A percentile compares a stretch with the other conserved stretches of the same genome.
Evolutionary conservation across 2,329 filamentous ascomycete species (phyloP).

Genomic region (Aureobasidium namibiae): DNA sequence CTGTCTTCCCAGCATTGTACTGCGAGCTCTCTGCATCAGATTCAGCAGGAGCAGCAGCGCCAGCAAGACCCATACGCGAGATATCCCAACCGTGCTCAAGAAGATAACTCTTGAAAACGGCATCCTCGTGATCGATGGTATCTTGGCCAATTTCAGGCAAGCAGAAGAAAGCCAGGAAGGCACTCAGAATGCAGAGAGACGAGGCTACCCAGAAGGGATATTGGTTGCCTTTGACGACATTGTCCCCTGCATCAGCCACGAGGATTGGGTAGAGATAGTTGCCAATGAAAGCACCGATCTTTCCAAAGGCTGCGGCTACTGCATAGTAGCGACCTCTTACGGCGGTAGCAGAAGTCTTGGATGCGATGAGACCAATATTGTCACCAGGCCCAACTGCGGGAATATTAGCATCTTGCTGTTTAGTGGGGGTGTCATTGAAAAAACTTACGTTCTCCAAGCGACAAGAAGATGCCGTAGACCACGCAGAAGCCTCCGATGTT

Average conservation of each 20-base stretch:
- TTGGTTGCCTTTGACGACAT: slow-evolving; percentile 52
- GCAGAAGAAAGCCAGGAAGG: slow-evolving; percentile 53
- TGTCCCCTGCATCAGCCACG: slow-evolving; percentile 48
- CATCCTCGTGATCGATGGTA: slow-evolving; percentile 68
- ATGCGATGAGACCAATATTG: slow-evolving; percentile 74
- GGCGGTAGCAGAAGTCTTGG: slow-evolving; percentile 80
- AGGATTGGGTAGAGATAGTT: slow-evolving; percentile 23
- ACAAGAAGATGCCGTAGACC: slow-evolving; percentile 66
- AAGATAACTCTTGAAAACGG: slow-evolving; percentile 64
- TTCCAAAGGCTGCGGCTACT: slow-evolving; percentile 64
- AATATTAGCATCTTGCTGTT: neutral
- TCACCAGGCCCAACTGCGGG: slow-evolving; percentile 48
- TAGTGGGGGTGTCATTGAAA: no score
- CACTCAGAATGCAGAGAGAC: slow-evolving; percentile 64
- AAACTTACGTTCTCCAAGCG: slow-evolving; percentile 54
- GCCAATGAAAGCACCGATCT: slow-evolving; percentile 37
- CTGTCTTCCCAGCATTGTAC: neutral
- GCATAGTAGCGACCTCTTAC: slow-evolving; percentile 68
- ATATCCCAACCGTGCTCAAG: slow-evolving; percentile 65
- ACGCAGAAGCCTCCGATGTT: slow-evolving; percentile 66
- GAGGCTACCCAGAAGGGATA: slow-evolving; percentile 80
- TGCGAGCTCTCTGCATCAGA: neutral
- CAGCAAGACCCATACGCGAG: slow-evolving; percentile 2
- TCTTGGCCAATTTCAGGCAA: slow-evolving; percentile 70
- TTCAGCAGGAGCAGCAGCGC: neutral